Conservation (phyloP, 2,329 filamentous ascomycete species). For the Ophioceras dolichostomum region DNA sequence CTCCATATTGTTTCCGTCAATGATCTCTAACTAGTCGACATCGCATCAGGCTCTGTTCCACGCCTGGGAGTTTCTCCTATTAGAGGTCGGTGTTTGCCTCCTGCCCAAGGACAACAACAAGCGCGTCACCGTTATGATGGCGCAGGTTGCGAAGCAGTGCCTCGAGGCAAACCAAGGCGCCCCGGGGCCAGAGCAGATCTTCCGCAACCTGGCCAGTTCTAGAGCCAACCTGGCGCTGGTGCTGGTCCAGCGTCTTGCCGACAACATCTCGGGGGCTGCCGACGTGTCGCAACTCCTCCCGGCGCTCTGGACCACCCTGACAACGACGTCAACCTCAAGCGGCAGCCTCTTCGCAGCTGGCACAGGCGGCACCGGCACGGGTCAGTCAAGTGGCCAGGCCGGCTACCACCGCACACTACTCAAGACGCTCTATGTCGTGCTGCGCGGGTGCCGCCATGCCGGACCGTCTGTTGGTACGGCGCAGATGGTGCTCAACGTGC, state of each 20-base stretch:
- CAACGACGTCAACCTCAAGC: too few relatives aligned
- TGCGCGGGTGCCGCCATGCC: slow-evolving; percentile 49
- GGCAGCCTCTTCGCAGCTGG: too few relatives aligned
- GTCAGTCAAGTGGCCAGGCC: too few relatives aligned
- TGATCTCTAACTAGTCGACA: background rate
- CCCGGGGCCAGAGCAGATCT: slow-evolving; percentile 68
- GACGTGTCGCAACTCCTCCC: slow-evolving; percentile 39
- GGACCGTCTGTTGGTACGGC: slow-evolving; percentile 29
- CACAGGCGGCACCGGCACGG: too few relatives aligned
- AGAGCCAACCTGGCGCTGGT: slow-evolving; percentile 73
- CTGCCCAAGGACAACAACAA: slow-evolving; percentile 31
- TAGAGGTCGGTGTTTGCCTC: slow-evolving; percentile 66
- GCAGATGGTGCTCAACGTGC: slow-evolving; percentile 62
- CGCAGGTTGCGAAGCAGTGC: slow-evolving; percentile 65
- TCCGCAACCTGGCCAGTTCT: slow-evolving; percentile 61
- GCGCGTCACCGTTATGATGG: slow-evolving; percentile 40
- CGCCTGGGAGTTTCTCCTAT: slow-evolving; percentile 78
- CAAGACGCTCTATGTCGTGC: slow-evolving; percentile 70
- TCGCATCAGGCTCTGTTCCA: slow-evolving; percentile 59
- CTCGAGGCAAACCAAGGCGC: slow-evolving; percentile 63
- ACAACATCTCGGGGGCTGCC: slow-evolving; percentile 34
- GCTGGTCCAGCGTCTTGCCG: slow-evolving; percentile 67
- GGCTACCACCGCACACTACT: slow-evolving; percentile 75
- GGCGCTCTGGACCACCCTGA: slow-evolving; percentile 38
- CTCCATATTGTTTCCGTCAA: too few relatives aligned